phyloP scores from a whole-genome alignment of 2,329 filamentous ascomycete species.

The Boeremia exigua region DNA sequence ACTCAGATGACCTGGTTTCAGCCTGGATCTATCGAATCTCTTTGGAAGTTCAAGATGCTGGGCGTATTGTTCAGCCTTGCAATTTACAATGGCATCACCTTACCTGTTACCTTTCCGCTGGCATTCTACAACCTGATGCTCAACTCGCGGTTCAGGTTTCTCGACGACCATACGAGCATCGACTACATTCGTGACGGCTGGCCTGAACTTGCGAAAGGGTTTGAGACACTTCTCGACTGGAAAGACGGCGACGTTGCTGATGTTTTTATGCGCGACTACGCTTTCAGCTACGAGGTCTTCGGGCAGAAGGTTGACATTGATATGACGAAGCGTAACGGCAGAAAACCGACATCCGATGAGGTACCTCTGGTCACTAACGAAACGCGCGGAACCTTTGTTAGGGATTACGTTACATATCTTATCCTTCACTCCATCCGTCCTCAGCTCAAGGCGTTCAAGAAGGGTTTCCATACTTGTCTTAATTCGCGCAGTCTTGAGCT shows the following conservation, averaged over 20 bases:
- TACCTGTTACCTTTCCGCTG: conserved; percentile 87
- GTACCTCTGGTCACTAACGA: conserved; percentile 78
- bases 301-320: conserved; percentile 61
- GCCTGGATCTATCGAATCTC: conserved; percentile 78
- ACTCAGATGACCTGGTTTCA: conserved; percentile 89
- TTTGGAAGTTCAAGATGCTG: conserved; percentile 89
- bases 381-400: conserved; percentile 79
- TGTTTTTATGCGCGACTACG: conserved; percentile 82
- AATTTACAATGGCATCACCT: conserved; percentile 88
- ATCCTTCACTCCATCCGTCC: conserved; percentile 77
- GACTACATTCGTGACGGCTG: conserved; percentile 88
- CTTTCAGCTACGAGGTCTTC: conserved; percentile 74
- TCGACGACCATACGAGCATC: conserved; percentile 44
- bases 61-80: conserved; percentile 89
- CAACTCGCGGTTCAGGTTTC: conserved; percentile 68
- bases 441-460: conserved; percentile 80
- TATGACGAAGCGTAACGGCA: conserved; percentile 50
- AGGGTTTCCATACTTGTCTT: conserved; percentile 79
- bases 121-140: conserved; percentile 84
- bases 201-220: conserved; percentile 78
- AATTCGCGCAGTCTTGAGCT: conserved; percentile 69
- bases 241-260: conserved; percentile 81
- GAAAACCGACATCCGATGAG: conserved; percentile 45
- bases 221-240: conserved; percentile 78
- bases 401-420: conserved; percentile 84